phyloP scores from a whole-genome alignment of 2,329 filamentous ascomycete genomes.

The Cordyceps militaris region DNA sequence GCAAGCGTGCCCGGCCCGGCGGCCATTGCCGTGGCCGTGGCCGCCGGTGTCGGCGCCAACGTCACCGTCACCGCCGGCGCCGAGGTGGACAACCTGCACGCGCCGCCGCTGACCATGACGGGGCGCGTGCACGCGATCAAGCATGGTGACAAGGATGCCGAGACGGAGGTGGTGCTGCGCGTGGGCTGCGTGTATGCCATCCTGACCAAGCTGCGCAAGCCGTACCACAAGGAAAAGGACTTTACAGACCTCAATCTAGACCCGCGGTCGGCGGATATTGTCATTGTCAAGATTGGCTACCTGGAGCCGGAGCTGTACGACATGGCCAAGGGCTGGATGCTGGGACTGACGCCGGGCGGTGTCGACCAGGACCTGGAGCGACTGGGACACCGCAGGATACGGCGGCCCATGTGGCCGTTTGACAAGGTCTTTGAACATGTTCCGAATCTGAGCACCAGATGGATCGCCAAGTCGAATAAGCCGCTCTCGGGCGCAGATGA shows the following conservation, averaged over 20 bases:
- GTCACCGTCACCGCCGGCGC: slow-evolving; percentile 46
- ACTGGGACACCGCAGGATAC: slow-evolving; percentile 40
- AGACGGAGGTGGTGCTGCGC: slow-evolving; percentile 41
- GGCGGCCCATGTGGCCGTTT: slow-evolving; percentile 37
- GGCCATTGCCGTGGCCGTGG: slow-evolving; percentile 34
- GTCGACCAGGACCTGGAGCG: slow-evolving; percentile 45
- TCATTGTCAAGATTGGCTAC: slow-evolving; percentile 51
- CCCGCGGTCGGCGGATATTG: slow-evolving; percentile 40
- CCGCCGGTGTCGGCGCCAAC: slow-evolving; percentile 38
- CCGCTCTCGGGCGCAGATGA: slow-evolving; percentile 15
- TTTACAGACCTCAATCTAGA: slow-evolving; percentile 41
- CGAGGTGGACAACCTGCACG: slow-evolving; percentile 40
- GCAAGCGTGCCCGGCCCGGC: slow-evolving; percentile 43
- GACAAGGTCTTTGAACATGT: slow-evolving; percentile 17
- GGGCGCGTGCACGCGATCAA: slow-evolving; percentile 43
- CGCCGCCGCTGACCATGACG: slow-evolving; percentile 43
- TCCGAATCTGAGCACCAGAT: slow-evolving; percentile 17
- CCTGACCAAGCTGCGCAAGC: slow-evolving; percentile 44
- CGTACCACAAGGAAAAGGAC: slow-evolving; percentile 46
- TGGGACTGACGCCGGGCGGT: slow-evolving; percentile 45
- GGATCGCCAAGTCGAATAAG: slow-evolving; percentile 19
- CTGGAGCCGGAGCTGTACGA: slow-evolving; percentile 47
- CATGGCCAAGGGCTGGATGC: slow-evolving; percentile 49
- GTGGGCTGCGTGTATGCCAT: slow-evolving; percentile 45
- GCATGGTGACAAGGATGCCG: slow-evolving; percentile 41